Evolutionary conservation across 129 eudicot genomes (phyloP).

Genomic region (Arctium lappa): DNA sequence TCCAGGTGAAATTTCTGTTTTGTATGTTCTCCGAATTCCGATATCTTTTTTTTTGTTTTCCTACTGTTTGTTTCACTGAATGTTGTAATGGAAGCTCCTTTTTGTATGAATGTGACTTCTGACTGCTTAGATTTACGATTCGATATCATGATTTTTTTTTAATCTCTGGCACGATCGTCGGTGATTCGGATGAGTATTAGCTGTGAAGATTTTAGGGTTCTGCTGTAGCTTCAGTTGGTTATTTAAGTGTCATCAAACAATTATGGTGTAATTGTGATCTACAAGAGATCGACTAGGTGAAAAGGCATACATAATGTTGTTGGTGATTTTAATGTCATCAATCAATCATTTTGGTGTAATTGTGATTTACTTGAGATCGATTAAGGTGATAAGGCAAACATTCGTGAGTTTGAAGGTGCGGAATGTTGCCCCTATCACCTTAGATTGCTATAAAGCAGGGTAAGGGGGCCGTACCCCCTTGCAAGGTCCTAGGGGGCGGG

Average conservation of each 20-base stretch:
- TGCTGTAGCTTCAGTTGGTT: constrained; percentile 6
- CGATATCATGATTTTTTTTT: neutral
- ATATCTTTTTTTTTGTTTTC: neutral
- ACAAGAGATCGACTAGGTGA: neutral
- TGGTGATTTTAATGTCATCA: too few species aligned
- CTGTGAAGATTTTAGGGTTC: constrained; percentile 16
- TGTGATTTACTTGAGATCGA: too few species aligned
- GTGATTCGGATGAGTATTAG: neutral
- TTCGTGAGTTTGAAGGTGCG: too few species aligned
- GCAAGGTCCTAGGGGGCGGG: too few species aligned
- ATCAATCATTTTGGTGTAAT: too few species aligned
- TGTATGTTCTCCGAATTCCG: neutral
- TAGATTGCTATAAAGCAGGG: too few species aligned
- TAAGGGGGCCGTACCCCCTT: too few species aligned
- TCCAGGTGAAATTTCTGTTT: neutral
- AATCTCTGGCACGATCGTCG: neutral
- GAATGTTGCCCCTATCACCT: too few species aligned
- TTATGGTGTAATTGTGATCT: neutral
- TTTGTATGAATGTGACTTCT: constrained; percentile 2
- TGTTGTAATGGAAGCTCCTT: neutral
- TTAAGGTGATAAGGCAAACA: too few species aligned
- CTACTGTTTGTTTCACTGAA: neutral
- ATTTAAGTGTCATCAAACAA: neutral
- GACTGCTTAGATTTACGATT: constrained; percentile 11
- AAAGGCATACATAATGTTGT: neutral